Conservation (phyloP, 495 filamentous ascomycete species). For the Aspergillus affinis region DNA sequence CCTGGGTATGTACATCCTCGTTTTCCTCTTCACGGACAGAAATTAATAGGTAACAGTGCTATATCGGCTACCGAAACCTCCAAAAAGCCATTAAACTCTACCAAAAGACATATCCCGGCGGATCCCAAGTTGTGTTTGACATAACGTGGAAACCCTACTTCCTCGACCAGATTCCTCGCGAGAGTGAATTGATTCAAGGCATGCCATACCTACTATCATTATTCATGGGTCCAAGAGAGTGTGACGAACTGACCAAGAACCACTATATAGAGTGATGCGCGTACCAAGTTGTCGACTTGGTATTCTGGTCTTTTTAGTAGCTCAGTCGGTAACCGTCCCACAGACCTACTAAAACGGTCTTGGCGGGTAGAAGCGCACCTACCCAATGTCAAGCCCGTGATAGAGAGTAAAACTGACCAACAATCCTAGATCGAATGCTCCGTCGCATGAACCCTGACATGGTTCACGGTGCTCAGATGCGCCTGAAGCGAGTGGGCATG, state of each 20-base stretch:
- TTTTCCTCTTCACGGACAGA: neutral
- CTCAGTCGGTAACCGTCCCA: too few species aligned
- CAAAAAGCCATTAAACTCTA: constrained; percentile 58
- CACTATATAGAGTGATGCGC: too few species aligned
- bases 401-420: neutral
- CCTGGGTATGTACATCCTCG: constrained; percentile 50
- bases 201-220: neutral
- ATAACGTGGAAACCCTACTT: constrained; percentile 66
- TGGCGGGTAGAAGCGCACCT: too few species aligned
- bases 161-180: constrained; percentile 56
- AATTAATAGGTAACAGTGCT: constrained; percentile 49
- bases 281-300: too few species aligned
- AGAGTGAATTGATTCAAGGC: constrained; percentile 19
- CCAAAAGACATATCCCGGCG: constrained; percentile 52
- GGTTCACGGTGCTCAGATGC: constrained; percentile 16
- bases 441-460: constrained; percentile 17
- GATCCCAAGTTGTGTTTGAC: constrained; percentile 54
- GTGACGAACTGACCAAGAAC: too few species aligned
- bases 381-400: too few species aligned
- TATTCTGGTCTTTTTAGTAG: too few species aligned
- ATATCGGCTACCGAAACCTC: constrained; percentile 64
- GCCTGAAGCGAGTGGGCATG: constrained; percentile 16
- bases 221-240: too few species aligned
- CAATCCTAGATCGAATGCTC: constrained; percentile 19
- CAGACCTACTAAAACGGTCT: too few species aligned